Base-by-base conservation (phyloP, 208 protist species). In the Tritrichomonas musculus region DNA sequence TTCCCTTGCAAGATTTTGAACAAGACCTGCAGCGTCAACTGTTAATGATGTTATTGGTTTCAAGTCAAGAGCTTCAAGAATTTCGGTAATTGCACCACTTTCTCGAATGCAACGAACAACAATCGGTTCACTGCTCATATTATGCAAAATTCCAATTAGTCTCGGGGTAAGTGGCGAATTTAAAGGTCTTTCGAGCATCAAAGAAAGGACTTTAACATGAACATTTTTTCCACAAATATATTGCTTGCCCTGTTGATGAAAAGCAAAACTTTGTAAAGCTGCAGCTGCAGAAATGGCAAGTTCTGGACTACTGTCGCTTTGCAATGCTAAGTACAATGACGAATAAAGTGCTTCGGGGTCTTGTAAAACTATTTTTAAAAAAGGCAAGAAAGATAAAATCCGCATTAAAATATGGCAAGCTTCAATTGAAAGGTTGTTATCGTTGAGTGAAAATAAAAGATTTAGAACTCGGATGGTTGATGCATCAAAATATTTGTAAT, bases 401-500 rank as follows among this genome's bases (percentile, higher is more conserved):
- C 77, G 8, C 2, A 88, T 17, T 8, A 88, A 39, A 39, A 88
- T 88, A 39, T 88, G 77, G 47, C 77, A 88, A 1, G 47, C 22
- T 60, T 88, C 77, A 57, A 88, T 88, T 53, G 41, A 53, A 50
- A 88, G 47, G 8, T 13, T 33, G 9, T 53, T 39, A 36, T 88
- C 47, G 17, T 57, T 25, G 9, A 88, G 33, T 33, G 77, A 88
- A n/a, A 88, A 50, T 22, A 88, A 20, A 9, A 57, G 27, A n/a
- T 88, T 88, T 14, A 88, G 53, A 2, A 57, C 5, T 57, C 47
- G 53, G 9, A 33, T 20, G 27, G 41, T 47, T 88, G 47, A 88
- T 33, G 47, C 41, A 88, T 88, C 77, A n/a, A 88, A 88, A 39
- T 88, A 57, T 88, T 88, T 44, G 44, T 57, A 88, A 20, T 88